These are phyloP conservation scores for Aspergillus pseudoviridinutans DNA, from an alignment of 2,329 filamentous ascomycete genomes.

Conservation along the genomic window DNA sequence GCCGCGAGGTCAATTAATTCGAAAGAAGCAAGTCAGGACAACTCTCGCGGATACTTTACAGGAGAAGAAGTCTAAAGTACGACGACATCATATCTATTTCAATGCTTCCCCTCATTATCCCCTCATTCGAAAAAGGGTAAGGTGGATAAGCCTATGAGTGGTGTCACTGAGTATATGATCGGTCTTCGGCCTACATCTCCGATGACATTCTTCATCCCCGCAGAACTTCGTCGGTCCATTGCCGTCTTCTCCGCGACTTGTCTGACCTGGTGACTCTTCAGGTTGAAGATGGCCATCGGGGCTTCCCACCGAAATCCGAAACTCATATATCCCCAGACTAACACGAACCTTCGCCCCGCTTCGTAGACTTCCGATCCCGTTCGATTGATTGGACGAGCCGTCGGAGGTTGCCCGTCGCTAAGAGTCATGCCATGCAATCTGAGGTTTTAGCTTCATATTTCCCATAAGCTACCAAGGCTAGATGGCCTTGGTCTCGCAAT, in stretches of 20 bases:
- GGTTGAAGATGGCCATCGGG: constrained; percentile 4
- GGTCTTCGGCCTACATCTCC: constrained; percentile 30
- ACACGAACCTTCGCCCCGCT: constrained; percentile 4
- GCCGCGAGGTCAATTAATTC: not conserved
- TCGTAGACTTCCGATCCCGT: constrained; percentile 1
- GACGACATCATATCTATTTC: constrained; percentile 14
- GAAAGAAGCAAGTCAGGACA: not conserved
- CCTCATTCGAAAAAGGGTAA: not conserved
- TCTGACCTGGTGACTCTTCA: not conserved
- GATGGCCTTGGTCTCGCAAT: not conserved
- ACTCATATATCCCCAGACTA: constrained; percentile 2
- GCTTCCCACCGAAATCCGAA: constrained; percentile 20
- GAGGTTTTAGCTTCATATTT: not conserved
- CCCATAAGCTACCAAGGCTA: not conserved
- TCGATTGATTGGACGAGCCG: constrained; percentile 13
- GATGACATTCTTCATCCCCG: constrained; percentile 9
- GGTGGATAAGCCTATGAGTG: not conserved
- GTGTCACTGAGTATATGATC: constrained; percentile 13
- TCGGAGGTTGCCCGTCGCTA: constrained; percentile 18
- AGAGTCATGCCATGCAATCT: not conserved
- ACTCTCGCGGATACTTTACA: not conserved
- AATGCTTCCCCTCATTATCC: constrained; percentile 5
- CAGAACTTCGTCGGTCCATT: not conserved
- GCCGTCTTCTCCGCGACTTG: not conserved
- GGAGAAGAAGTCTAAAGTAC: not conserved